phyloP scores from a whole-genome alignment of 2,329 filamentous ascomycete genomes.

The Arachnomyces sp. region DNA sequence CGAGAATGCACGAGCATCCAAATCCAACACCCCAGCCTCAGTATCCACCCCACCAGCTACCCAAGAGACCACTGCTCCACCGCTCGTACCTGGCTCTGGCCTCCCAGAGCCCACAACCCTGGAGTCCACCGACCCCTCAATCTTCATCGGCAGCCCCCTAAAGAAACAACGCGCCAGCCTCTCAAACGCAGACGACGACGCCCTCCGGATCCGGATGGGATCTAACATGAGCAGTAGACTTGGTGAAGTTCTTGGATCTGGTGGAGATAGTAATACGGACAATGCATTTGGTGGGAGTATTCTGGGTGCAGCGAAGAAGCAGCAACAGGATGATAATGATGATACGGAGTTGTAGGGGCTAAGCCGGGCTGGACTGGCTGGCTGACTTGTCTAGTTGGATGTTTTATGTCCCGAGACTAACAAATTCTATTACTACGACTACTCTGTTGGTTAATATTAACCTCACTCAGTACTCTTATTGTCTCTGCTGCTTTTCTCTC shows the following conservation, averaged over 20 bases:
- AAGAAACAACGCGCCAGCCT: constrained; percentile 41
- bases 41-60: constrained; percentile 28
- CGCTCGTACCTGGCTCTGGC: constrained; percentile 16
- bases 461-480: too few relatives aligned
- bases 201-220: constrained; percentile 33
- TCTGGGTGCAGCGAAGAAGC: too few relatives aligned
- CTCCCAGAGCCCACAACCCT: constrained; percentile 17
- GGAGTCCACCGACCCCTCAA: constrained; percentile 4
- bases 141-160: constrained; percentile 37
- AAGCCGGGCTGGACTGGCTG: too few relatives aligned
- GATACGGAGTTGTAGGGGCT: too few relatives aligned
- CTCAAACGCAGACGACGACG: constrained; percentile 33
- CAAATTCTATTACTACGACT: too few relatives aligned
- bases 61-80: constrained; percentile 30
- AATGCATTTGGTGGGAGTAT: constrained; percentile 10
- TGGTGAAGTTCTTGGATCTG: constrained; percentile 26
- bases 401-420: too few relatives aligned
- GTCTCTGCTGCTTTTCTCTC: too few relatives aligned
- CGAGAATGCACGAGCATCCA: constrained; percentile 33
- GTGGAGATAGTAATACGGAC: constrained; percentile 8
- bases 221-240: constrained; percentile 31
- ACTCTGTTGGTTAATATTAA: too few relatives aligned
- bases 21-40: constrained; percentile 32
- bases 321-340: too few relatives aligned
- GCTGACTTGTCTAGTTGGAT: too few relatives aligned